phyloP scores from a whole-genome alignment of 2,329 filamentous ascomycete species.

The Fusarium cyanostomum region DNA sequence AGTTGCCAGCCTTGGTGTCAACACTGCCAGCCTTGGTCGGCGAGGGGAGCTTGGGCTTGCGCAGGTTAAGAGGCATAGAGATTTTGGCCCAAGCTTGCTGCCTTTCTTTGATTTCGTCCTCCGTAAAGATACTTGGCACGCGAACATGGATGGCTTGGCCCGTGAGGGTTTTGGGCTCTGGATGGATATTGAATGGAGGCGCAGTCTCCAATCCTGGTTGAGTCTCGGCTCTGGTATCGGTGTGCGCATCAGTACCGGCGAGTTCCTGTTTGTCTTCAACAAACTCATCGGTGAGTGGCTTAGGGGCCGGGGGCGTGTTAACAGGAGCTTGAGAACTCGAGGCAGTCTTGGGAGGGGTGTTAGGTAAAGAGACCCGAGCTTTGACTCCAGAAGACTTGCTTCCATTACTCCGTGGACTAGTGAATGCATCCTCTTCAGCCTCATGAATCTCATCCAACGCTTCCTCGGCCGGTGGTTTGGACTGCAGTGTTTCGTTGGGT shows the following conservation, averaged over 20 bases:
- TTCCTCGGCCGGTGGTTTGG: conserved; percentile 46
- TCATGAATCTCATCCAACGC: conserved; percentile 20
- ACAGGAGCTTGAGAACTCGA: background rate
- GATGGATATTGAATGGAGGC: background rate
- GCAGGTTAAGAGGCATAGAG: conserved; percentile 46
- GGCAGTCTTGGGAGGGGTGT: conserved; percentile 11
- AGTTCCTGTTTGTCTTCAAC: background rate
- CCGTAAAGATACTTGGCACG: conserved; percentile 41
- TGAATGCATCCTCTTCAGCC: background rate
- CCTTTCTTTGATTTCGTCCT: conserved; percentile 45
- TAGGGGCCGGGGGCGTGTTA: background rate
- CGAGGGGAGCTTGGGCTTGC: conserved; percentile 19
- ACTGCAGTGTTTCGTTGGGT: conserved; percentile 30
- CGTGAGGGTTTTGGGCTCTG: background rate
- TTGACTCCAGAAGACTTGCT: conserved; percentile 11
- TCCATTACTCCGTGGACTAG: conserved; percentile 14
- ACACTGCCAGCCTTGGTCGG: conserved; percentile 1
- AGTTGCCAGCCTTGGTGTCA: background rate
- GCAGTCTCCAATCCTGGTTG: background rate
- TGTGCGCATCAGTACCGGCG: background rate
- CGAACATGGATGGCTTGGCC: conserved; percentile 12
- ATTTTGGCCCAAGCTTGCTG: conserved; percentile 49
- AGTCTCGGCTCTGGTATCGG: background rate
- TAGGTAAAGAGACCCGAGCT: conserved; percentile 38
- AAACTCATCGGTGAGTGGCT: background rate